A percentile compares a stretch with the other conserved stretches of the same genome.
Conservation (phyloP, 1,284 basidiomycete genomes). For the Ceratobasidium sp. region DNA sequence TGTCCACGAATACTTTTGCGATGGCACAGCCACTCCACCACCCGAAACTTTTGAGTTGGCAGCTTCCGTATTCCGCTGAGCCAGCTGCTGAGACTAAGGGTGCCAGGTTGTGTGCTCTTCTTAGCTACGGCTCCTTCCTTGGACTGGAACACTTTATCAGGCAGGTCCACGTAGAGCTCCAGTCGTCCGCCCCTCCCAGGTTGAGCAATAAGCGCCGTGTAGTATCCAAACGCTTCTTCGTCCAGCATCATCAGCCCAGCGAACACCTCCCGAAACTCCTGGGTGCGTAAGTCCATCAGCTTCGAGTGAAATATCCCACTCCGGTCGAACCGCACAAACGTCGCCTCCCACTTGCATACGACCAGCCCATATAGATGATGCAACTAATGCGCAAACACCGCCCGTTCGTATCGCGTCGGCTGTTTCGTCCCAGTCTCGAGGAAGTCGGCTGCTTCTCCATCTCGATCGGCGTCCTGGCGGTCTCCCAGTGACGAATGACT, state of each 20-base stretch:
- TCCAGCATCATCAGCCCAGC: not conserved
- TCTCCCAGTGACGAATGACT: constrained; percentile 14
- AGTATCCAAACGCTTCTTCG: not conserved
- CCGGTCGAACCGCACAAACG: constrained; percentile 29
- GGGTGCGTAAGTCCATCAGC: not conserved
- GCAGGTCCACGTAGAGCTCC: constrained; percentile 24
- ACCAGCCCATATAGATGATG: constrained; percentile 21
- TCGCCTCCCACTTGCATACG: not conserved
- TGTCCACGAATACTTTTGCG: constrained; percentile 28
- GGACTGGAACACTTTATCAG: not conserved
- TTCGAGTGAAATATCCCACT: constrained; percentile 23
- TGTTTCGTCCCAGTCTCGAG: constrained; percentile 22
- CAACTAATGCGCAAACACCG: constrained; percentile 24
- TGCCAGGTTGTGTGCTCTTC: too few species aligned
- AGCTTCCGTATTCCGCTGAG: not conserved
- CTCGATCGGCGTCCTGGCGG: constrained; percentile 23
- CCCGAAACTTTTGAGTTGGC: constrained; percentile 7
- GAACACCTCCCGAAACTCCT: constrained; percentile 14
- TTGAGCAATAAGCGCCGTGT: constrained; percentile 2
- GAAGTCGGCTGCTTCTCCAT: not conserved
- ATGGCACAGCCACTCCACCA: constrained; percentile 29
- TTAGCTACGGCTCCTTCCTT: too few species aligned
- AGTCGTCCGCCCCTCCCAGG: not conserved
- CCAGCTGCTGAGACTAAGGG: not conserved
- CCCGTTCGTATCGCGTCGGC: constrained; percentile 17